Base-by-base conservation (phyloP, 345 rosid genomes). In the Citrus inodora region DNA sequence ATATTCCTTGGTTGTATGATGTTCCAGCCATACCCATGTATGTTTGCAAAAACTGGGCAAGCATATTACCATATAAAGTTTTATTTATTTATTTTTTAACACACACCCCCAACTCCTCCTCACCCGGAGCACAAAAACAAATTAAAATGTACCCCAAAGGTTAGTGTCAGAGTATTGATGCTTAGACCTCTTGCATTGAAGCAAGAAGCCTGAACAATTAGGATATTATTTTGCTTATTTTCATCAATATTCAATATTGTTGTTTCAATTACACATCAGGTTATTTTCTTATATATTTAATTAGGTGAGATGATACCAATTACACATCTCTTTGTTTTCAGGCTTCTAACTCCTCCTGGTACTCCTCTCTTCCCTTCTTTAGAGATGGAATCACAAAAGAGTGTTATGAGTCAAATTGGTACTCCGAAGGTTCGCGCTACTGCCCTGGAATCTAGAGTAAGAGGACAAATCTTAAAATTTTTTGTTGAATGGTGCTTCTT, bases 281-380 rank as follows among this genome's bases (percentile, higher is more conserved):
- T 53, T 63, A 13, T 66, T 64, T 59, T 75, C 61, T 17, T 40
- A 5, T 63, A 21, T 22, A 73, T n/a, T 60, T 38, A 27, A 25
- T 14, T 9, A 48, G 38, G 22, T 62, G 17, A 69, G 19, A n/a
- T 75, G 82, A 71, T 56, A 61, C 65, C 76, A 66, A 71, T 58
- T 66, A 21, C 70, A 59, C 53, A 25, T 61, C 27, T 82, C 22
- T 79, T 69, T 81, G 40, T 82, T 85, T 74, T 81, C 82, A 90
- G 98, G 99, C 99, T 97, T 83, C 86, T 94, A 65, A 92, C 98
- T 0, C 98, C 98, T 82, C 99, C 99, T 73, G 99, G 97, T 70
- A 96, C 99, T 40, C 99, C 99, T 67, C 88, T 96, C 72, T 96
- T 96, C 79, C 97, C 99, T 74, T 92, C 99, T 27, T 86, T 96